These are phyloP conservation scores for Pichia sp. DNA, from an alignment of 1,139 yeast species.

Conservation along the genomic window DNA sequence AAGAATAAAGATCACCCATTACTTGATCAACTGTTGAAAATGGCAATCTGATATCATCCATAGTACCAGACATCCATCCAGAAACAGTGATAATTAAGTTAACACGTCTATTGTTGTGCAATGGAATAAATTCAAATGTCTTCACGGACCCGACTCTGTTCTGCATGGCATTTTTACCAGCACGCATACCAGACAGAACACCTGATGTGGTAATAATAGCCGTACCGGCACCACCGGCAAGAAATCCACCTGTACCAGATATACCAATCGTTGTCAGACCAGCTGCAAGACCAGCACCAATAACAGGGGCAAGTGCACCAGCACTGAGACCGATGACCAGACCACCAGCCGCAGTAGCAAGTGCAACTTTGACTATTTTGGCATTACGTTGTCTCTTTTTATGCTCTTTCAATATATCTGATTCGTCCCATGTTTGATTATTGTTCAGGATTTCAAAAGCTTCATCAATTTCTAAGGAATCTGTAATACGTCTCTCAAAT, in stretches of 20 bases:
- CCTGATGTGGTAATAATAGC: conserved; percentile 92
- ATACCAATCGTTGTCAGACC: conserved; percentile 94
- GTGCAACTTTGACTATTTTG: conserved; percentile 81
- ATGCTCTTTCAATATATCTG: conserved; percentile 56
- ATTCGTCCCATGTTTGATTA: conserved; percentile 68
- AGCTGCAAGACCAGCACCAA: conserved; percentile 97
- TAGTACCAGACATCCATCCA: conserved; percentile 96
- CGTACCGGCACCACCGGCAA: conserved; percentile 97
- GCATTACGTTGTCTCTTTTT: conserved; percentile 62
- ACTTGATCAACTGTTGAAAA: conserved; percentile 96
- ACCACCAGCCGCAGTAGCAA: conserved; percentile 97
- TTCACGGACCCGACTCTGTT: conserved; percentile 86
- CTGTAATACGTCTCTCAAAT: conserved; percentile 87
- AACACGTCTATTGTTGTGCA: conserved; percentile 86
- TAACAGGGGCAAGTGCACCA: conserved; percentile 93
- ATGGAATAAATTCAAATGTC: conserved; percentile 88
- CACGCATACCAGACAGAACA: conserved; percentile 83
- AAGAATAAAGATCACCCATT: conserved; percentile 91
- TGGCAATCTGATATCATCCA: conserved; percentile 95
- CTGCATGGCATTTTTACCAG: conserved; percentile 82
- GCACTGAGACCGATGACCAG: conserved; percentile 91
- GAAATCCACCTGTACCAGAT: conserved; percentile 82
- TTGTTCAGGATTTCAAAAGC: conserved; percentile 28
- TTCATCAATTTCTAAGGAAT: conserved; percentile 66
- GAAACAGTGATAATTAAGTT: conserved; percentile 86